phyloP scores from a whole-genome alignment of 352 stramenopile genomes.

The Aphanomyces astaci region DNA sequence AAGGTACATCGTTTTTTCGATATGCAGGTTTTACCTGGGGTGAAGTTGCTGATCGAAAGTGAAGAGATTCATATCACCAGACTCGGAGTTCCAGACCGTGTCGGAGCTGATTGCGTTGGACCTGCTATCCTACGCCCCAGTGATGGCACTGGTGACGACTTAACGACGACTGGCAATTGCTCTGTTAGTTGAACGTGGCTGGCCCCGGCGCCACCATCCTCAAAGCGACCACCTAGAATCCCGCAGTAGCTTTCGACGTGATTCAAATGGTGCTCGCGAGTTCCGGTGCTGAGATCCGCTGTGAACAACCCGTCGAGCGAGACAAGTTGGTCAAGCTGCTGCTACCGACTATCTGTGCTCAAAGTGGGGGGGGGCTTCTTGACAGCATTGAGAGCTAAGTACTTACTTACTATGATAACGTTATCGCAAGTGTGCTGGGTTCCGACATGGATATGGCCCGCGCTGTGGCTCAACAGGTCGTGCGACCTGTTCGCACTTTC shows the following conservation, averaged over 20 bases:
- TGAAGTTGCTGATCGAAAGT: slow-evolving; percentile 45
- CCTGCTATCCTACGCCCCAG: slow-evolving; percentile 30
- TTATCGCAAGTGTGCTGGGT: slow-evolving; percentile 26
- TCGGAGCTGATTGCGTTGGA: slow-evolving; percentile 40
- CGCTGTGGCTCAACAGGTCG: slow-evolving; percentile 23
- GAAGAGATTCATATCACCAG: slow-evolving; percentile 27
- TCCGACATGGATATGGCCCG: slow-evolving; percentile 28
- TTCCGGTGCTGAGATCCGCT: slow-evolving; percentile 30
- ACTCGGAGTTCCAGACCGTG: slow-evolving; percentile 29
- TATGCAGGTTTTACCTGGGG: slow-evolving; percentile 28
- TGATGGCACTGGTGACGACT: slow-evolving; percentile 42
- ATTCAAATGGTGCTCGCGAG: slow-evolving; percentile 30
- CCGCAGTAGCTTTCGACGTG: slow-evolving; percentile 32
- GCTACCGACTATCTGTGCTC: slow-evolving; percentile 23
- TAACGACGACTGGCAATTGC: slow-evolving; percentile 32
- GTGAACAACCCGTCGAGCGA: slow-evolving; percentile 33
- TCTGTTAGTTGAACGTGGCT: too few species aligned
- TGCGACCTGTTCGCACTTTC: slow-evolving; percentile 24
- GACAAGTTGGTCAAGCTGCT: slow-evolving; percentile 28
- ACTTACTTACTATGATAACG: slow-evolving; percentile 12
- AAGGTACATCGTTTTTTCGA: slow-evolving; percentile 11
- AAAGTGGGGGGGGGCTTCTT: slow-evolving; percentile 24
- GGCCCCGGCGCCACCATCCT: too few species aligned
- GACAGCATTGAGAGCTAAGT: slow-evolving; percentile 25
- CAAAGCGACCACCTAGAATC: too few species aligned